Conservation (phyloP, 179 eudicot genomes). For the Beta macrorhiza region DNA sequence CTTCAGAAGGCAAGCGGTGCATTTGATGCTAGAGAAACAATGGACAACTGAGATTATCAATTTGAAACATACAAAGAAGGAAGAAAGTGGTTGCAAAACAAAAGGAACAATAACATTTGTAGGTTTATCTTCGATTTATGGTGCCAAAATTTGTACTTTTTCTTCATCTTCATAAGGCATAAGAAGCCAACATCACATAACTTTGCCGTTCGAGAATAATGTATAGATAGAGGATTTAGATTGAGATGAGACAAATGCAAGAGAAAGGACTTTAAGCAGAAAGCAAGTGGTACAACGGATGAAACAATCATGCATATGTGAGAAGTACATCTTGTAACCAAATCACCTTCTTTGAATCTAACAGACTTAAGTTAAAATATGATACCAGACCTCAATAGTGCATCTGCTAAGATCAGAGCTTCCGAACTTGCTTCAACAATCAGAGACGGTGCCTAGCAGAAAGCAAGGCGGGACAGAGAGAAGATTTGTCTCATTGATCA, state of each 20-base stretch:
- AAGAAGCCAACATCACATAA: not conserved
- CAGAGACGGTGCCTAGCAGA: slow-evolving; percentile 71
- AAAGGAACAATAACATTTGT: not conserved
- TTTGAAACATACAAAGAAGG: not conserved
- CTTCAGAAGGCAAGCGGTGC: not conserved
- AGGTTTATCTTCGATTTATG: not conserved
- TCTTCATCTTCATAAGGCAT: not conserved
- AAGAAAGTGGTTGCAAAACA: not conserved
- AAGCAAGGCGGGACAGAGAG: not conserved
- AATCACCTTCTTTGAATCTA: not conserved
- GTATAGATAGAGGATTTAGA: not conserved
- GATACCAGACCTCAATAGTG: slow-evolving; percentile 67
- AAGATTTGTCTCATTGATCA: not conserved
- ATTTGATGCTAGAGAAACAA: not conserved
- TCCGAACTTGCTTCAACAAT: slow-evolving; percentile 81
- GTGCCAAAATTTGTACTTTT: not conserved
- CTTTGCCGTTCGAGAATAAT: not conserved
- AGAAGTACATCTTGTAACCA: not conserved
- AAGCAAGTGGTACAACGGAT: not conserved
- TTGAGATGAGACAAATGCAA: not conserved
- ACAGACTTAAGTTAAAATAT: slow-evolving; percentile 10
- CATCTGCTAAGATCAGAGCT: slow-evolving; percentile 75
- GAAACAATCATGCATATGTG: not conserved
- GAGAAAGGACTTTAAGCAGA: not conserved
- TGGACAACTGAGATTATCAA: not conserved